Percentiles rank a stretch among this genome's conserved stretches.
These are phyloP conservation scores for Achaetomium macrosporum DNA, from an alignment of 2,329 filamentous ascomycete species.

Conservation along the genomic window DNA sequence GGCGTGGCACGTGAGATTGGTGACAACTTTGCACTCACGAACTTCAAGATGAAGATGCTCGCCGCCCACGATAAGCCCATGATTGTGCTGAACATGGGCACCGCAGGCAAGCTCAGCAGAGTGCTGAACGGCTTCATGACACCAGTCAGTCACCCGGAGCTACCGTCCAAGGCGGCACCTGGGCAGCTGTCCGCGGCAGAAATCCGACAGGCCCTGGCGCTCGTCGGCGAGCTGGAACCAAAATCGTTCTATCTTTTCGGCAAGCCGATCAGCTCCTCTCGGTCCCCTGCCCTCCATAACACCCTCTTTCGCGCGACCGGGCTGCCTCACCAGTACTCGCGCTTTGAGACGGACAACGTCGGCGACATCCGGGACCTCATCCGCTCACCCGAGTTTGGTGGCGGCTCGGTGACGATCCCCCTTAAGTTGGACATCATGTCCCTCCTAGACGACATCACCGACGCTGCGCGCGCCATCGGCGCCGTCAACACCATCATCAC, in stretches of 20 bases:
- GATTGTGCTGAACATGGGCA: slow-evolving; percentile 95
- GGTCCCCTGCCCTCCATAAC: slow-evolving; percentile 88
- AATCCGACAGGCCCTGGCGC: slow-evolving; percentile 69
- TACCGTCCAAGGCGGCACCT: slow-evolving; percentile 91
- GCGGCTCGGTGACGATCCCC: slow-evolving; percentile 92
- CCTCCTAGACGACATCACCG: slow-evolving; percentile 71
- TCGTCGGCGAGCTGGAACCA: slow-evolving; percentile 71
- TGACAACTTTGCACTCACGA: slow-evolving; percentile 80
- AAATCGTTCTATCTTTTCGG: slow-evolving; percentile 85
- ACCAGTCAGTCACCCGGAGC: slow-evolving; percentile 79
- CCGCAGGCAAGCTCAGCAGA: slow-evolving; percentile 78
- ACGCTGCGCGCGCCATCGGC: slow-evolving; percentile 75
- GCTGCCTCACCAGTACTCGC: slow-evolving; percentile 75
- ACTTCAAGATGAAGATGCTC: slow-evolving; percentile 73
- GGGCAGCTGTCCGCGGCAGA: slow-evolving; percentile 88
- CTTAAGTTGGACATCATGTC: slow-evolving; percentile 84
- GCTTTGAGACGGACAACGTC: slow-evolving; percentile 65
- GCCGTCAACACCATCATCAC: slow-evolving; percentile 92
- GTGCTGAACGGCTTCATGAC: slow-evolving; percentile 91
- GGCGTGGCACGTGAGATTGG: slow-evolving; percentile 69
- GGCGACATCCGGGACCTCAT: slow-evolving; percentile 60
- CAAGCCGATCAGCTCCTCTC: slow-evolving; percentile 72
- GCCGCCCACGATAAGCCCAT: slow-evolving; percentile 71
- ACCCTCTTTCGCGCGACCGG: slow-evolving; percentile 69
- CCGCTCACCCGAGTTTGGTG: slow-evolving; percentile 70